Percentiles rank a stretch among this genome's conserved stretches.
phyloP scores from a whole-genome alignment of 352 stramenopile species.

The Pythium oligandrum region DNA sequence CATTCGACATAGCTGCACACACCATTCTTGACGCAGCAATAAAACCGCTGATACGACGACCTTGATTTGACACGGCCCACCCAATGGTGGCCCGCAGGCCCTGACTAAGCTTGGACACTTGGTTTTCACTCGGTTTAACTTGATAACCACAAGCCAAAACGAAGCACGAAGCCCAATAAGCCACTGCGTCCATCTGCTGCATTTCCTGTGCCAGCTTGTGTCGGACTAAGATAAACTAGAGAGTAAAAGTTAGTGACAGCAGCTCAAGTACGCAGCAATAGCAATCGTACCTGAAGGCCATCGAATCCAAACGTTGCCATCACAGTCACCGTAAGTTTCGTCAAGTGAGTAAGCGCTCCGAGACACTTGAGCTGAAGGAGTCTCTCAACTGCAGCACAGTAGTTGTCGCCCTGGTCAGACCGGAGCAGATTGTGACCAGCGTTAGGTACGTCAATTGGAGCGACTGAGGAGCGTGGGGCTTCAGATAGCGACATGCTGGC shows the following conservation, averaged over 20 bases:
- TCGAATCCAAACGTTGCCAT: constrained; percentile 5
- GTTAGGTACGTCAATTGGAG: no score
- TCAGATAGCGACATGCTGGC: no score
- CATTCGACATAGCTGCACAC: no score
- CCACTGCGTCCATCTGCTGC: constrained; percentile 8
- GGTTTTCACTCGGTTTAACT: neutral
- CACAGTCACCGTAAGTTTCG: constrained; percentile 3
- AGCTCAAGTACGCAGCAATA: neutral
- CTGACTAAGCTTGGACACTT: no score
- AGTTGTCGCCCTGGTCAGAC: neutral
- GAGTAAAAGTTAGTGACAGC: neutral
- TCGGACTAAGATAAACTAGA: no score
- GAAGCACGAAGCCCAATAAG: constrained; percentile 19
- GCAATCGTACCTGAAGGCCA: constrained; percentile 12
- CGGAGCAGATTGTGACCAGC: no score
- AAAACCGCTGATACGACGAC: no score
- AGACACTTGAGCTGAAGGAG: constrained; percentile 13
- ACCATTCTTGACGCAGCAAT: no score
- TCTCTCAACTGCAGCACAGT: constrained; percentile 1
- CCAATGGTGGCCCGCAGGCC: no score
- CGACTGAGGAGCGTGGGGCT: no score
- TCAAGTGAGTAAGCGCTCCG: constrained; percentile 10
- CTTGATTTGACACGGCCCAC: no score
- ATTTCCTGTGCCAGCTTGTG: no score
- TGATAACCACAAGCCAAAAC: constrained; percentile 14